These are phyloP conservation scores for Xylaria sp. DNA, from an alignment of 2,329 filamentous ascomycete genomes.

Conservation along the genomic window DNA sequence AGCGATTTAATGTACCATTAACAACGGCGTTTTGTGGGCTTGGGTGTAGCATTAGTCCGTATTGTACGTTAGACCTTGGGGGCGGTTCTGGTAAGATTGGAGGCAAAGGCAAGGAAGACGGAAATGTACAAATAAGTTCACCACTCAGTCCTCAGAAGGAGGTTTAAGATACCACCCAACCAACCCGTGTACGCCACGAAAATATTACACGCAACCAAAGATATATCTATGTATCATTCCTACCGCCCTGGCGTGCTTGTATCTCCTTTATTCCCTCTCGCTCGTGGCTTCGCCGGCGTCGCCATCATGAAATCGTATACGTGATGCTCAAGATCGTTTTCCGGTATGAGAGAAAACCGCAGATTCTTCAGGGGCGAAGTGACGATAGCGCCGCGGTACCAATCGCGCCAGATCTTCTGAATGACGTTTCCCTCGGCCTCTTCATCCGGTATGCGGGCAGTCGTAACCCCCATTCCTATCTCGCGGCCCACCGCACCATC, in stretches of 20 bases:
- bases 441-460: not conserved
- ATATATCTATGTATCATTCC: not conserved
- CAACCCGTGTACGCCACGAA: constrained; percentile 28
- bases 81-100: not conserved
- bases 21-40: constrained; percentile 29
- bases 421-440: constrained; percentile 49
- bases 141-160: constrained; percentile 44
- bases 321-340: constrained; percentile 54
- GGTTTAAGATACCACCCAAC: constrained; percentile 34
- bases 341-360: constrained; percentile 57
- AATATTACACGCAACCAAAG: constrained; percentile 2
- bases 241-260: not conserved
- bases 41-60: constrained; percentile 24
- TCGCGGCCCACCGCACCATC: not conserved
- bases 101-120: not conserved
- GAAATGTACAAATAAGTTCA: constrained; percentile 40
- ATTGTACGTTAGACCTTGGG: not conserved
- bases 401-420: constrained; percentile 60
- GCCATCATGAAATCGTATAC: constrained; percentile 31
- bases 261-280: not conserved
- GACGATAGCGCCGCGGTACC: constrained; percentile 55
- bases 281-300: constrained; percentile 5
- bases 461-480: not conserved
- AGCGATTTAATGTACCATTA: constrained; percentile 24
- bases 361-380: constrained; percentile 54